Evolutionary conservation across 1,284 basidiomycete genomes (phyloP), one percentile per base, ranked within the genome.

Genomic region (Rhodotorula sp.): DNA sequence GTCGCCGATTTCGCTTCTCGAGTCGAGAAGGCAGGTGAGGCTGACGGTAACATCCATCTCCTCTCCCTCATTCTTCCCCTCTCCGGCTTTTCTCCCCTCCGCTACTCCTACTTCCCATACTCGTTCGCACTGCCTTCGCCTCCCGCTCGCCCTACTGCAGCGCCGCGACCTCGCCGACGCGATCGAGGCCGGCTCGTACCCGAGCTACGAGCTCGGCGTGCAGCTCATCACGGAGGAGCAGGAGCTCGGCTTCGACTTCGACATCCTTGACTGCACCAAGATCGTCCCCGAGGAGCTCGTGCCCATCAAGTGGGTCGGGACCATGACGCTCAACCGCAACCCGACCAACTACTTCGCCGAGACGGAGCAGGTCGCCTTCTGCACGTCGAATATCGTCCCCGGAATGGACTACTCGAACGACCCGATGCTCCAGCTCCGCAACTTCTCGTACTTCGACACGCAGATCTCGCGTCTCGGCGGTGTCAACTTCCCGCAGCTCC

Each of bases 381-480:
- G 90, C 81, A 93, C 91, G 0, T 82, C 86, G 56, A 90, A 93
- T 78, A 83, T 92, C 65, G 90, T 92, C 6, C 56, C 64, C 0
- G 91, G 91, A 44, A 91, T 93, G 77, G 91, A 83, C 66, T 89
- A 91, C 81, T 88, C 88, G 73, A 87, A 90, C 78, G 91, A 93
- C 78, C 91, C 91, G 7, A 83, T 94, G 32, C 84, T 94, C n/a
- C 89, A 91, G 82, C 88, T 89, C 27, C 85, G 92, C 55, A 91
- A 91, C 82, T 93, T 93, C 82, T 90, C 88, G 0, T 94, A 74
- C 67, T 59, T 61, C 67, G 71, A 73, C 61, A 73, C 71, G 17
- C 71, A 73, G 50, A 61, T 74, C 44, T 65, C 64, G 27, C 70
- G 70, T 41, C 67, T 74, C 41, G 92, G 92, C 29, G 82, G 90